Base-by-base conservation (phyloP, 192 early-diverging fungal genomes). In the Rhizophagus sp. region DNA sequence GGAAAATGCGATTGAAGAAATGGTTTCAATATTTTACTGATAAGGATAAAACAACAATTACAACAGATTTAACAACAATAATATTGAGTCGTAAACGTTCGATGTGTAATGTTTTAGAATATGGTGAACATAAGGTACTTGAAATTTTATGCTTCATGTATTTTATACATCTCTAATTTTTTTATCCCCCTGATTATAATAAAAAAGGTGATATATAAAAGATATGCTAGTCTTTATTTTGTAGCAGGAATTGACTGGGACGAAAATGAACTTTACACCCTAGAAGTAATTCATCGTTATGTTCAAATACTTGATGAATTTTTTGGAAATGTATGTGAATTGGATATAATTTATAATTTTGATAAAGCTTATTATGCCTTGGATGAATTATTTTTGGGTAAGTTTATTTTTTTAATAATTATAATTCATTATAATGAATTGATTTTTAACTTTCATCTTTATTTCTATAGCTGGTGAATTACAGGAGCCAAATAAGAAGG, bases 251-350 rank as follows among this genome's bases (percentile, higher is more conserved):
- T 87, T 24, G 88, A 89, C 62, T 87, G 83, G 83, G 81, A 85
- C 34, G 88, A 88, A 75, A 88, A 88, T 79, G 88, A 88, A 62
- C 81, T 88, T 36, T 85, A 83, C 74, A 84, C 76, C 47, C 75
- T 88, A 66, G 88, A 88, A 64, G 84, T 87, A 36, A 71, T 88
- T 50, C 88, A 88, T 79, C 87, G 87, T 62, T 88, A 88, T 61
- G 88, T 88, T 15, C 87, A 88, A 76, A 72, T 83, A 52, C 83
- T 88, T 69, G 88, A 88, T 81, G 82, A 88, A 73, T 87, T 89
- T 78, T 89, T 89, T 84, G 88, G 87, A 36, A 88, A 87, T 76
- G 88, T 89, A 12, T 87, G 85, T 79, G 87, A 88, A 82, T 76
- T 89, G 44, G 87, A 89, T 73, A 88, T 89, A 62, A 85, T 89